Conservation (phyloP, 192 early-diverging fungal species). For the Mortierella antarctica region DNA sequence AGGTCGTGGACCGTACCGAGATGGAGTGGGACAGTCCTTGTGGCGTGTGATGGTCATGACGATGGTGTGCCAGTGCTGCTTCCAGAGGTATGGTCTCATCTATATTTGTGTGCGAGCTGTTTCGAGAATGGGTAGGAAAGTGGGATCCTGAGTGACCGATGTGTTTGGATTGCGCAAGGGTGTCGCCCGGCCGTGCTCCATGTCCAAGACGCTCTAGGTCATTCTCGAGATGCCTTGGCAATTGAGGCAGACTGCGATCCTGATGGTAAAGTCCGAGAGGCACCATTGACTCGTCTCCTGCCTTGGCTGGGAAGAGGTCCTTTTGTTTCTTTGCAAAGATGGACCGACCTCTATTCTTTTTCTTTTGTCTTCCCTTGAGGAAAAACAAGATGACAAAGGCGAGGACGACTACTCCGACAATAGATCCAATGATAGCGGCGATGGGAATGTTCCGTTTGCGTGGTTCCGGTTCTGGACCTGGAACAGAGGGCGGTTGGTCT, state of each 20-base stretch:
- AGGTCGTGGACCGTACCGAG: constrained; percentile 45
- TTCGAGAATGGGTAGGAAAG: neutral
- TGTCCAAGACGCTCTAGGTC: constrained; percentile 26
- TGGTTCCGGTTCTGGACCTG: neutral
- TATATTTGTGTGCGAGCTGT: constrained; percentile 2
- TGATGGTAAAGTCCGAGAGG: constrained; percentile 40
- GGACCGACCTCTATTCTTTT: neutral
- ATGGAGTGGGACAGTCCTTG: constrained; percentile 34
- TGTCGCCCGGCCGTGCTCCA: neutral
- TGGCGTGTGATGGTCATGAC: constrained; percentile 18
- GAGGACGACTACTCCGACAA: constrained; percentile 13
- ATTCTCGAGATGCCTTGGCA: constrained; percentile 7
- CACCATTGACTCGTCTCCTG: constrained; percentile 28
- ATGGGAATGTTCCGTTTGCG: neutral
- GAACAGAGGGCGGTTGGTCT: neutral
- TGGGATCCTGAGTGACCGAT: neutral
- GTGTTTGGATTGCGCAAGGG: neutral
- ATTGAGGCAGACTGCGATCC: constrained; percentile 19
- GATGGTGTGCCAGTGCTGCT: constrained; percentile 28
- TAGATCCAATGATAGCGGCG: constrained; percentile 15
- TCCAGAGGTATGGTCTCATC: constrained; percentile 41
- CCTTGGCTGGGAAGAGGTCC: constrained; percentile 31
- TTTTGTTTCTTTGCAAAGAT: constrained; percentile 23
- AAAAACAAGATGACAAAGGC: constrained; percentile 5
- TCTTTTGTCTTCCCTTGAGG: constrained; percentile 1